phyloP scores from a whole-genome alignment of 768 basidiomycete species.

The Pseudohyphozyma bogoriensis region DNA sequence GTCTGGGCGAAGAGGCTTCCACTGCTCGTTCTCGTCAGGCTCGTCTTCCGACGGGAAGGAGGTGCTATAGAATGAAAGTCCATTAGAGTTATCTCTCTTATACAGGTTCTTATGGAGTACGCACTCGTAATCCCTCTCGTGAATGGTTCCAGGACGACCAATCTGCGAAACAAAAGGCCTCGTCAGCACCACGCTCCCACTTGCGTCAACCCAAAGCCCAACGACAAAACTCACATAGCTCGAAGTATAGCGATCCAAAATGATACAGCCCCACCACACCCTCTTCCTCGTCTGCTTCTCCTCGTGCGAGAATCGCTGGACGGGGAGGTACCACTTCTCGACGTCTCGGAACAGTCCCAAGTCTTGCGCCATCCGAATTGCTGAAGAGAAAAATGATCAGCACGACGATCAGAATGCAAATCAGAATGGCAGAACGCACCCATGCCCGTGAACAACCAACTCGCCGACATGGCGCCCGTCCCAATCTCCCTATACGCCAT shows the following conservation, averaged over 20 bases:
- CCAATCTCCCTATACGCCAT: slow-evolving; percentile 78
- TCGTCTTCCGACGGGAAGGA: slow-evolving; percentile 34
- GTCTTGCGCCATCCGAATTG: slow-evolving; percentile 59
- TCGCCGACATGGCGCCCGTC: slow-evolving; percentile 73
- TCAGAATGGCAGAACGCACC: background rate
- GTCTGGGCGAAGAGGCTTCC: slow-evolving; percentile 32
- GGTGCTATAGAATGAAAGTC: no score
- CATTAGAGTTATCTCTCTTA: no score
- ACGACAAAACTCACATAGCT: slow-evolving; percentile 22
- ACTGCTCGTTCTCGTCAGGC: slow-evolving; percentile 36
- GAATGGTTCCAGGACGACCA: slow-evolving; percentile 31
- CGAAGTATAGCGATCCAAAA: slow-evolving; percentile 29
- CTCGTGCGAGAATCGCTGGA: slow-evolving; percentile 32
- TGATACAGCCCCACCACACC: slow-evolving; percentile 35
- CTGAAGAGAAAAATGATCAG: slow-evolving; percentile 37
- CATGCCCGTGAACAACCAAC: slow-evolving; percentile 67
- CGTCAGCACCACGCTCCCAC: background rate
- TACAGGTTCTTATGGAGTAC: no score
- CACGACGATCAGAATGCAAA: background rate
- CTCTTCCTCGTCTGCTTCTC: slow-evolving; percentile 36
- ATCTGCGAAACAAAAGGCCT: no score
- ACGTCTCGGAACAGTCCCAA: slow-evolving; percentile 33
- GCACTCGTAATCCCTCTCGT: slow-evolving; percentile 37
- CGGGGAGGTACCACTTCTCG: slow-evolving; percentile 32
- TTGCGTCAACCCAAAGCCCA: background rate